Percentiles rank a stretch among this genome's conserved stretches.
Evolutionary conservation across 2,329 filamentous ascomycete species (phyloP).

Genomic region (Stagonosporopsis vannaccii): DNA sequence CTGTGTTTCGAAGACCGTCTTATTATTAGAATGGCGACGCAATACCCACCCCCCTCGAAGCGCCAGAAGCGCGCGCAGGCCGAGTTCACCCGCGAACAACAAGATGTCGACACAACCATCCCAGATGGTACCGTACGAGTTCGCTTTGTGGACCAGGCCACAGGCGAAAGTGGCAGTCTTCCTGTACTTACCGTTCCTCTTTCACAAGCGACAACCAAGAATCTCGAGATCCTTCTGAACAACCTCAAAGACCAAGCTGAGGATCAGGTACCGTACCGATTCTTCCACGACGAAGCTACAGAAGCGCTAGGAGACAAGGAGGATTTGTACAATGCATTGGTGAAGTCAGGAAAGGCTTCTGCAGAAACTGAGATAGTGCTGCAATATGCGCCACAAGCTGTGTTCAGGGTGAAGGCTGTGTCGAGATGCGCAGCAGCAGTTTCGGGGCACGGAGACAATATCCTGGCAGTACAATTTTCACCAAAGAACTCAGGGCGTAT

Average conservation of each 20-base stretch:
- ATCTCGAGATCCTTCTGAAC: constrained; percentile 86
- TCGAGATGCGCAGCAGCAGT: constrained; percentile 89
- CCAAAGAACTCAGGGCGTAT: constrained; percentile 77
- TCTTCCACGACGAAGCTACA: constrained; percentile 61
- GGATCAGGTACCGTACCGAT: constrained; percentile 71
- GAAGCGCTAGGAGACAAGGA: constrained; percentile 56
- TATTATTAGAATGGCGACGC: constrained; percentile 71
- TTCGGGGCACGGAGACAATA: constrained; percentile 89
- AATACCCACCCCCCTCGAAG: constrained; percentile 85
- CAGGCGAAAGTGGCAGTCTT: constrained; percentile 71
- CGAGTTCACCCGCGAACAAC: constrained; percentile 75
- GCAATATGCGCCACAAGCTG: constrained; percentile 80
- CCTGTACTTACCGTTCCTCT: constrained; percentile 76
- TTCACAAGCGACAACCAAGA: constrained; percentile 85
- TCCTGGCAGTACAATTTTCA: constrained; percentile 85
- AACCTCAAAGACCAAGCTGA: constrained; percentile 74
- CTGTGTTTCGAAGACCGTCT: background rate
- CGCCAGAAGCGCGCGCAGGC: constrained; percentile 79
- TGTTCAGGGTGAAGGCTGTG: constrained; percentile 92
- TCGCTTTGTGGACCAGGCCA: constrained; percentile 85
- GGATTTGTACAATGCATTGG: constrained; percentile 52
- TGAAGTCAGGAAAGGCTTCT: constrained; percentile 52
- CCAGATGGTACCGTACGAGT: constrained; percentile 81
- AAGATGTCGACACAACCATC: constrained; percentile 72
- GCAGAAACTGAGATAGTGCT: constrained; percentile 69